Evolutionary conservation across 2,329 filamentous ascomycete species (phyloP).

Genomic region (Thermothelomyces thermophilus): DNA sequence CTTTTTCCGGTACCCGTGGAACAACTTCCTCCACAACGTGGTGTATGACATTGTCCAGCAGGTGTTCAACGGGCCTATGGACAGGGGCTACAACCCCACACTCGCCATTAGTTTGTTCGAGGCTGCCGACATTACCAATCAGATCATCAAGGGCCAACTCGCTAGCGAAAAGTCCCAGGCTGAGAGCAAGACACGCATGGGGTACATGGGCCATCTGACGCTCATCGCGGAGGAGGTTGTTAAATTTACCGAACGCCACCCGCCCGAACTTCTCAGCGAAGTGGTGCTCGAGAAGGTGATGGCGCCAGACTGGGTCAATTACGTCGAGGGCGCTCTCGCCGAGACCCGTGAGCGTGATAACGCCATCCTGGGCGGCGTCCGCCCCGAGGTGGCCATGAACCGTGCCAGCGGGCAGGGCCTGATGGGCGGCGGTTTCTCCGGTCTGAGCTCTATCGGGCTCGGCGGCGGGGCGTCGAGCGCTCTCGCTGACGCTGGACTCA

Average conservation of each 20-base stretch:
- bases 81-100: conserved; percentile 84
- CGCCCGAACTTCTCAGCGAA: conserved; percentile 78
- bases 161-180: conserved; percentile 80
- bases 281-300: conserved; percentile 82
- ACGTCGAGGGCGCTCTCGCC: conserved; percentile 86
- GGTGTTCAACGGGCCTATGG: conserved; percentile 98
- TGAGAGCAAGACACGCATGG: conserved; percentile 80
- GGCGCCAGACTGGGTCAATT: conserved; percentile 85
- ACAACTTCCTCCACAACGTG: conserved; percentile 98
- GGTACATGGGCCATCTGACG: conserved; percentile 97
- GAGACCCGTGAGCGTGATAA: conserved; percentile 95
- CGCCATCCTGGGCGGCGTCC: conserved; percentile 91
- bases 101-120: conserved; percentile 92
- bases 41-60: conserved; percentile 99
- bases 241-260: conserved; percentile 93
- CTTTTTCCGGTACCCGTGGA: conserved; percentile 98
- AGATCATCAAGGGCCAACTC: conserved; percentile 85
- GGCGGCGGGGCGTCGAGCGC: conserved; percentile 48
- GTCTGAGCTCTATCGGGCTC: conserved; percentile 37
- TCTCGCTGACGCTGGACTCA: conserved; percentile 74
- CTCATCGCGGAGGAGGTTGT: conserved; percentile 97
- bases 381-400: conserved; percentile 82
- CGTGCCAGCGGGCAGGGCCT: conserved; percentile 51
- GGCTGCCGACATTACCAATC: conserved; percentile 78
- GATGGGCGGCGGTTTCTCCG: conserved; percentile 43